Base-by-base conservation (phyloP, 805 yeast species). In the Candida xiaguanensis region DNA sequence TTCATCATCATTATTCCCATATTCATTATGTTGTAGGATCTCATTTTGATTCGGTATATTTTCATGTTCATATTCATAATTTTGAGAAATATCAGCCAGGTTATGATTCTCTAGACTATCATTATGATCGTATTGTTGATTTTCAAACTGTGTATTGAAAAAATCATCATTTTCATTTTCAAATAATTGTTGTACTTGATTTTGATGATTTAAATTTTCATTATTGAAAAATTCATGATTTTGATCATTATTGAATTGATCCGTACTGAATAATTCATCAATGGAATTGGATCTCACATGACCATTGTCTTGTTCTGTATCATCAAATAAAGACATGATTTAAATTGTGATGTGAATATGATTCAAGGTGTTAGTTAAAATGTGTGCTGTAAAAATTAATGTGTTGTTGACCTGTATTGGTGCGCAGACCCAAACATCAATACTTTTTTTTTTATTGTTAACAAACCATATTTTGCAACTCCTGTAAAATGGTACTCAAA, bases 181-280 rank as follows among this genome's bases (percentile, higher is more conserved):
- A 17, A 4, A 13, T 16, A 15, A 12, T 7, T 23, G 18, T 9
- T 33, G 4, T 16, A 19, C 22, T 14, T 15, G 29, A 5, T 28
- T 8, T 8, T 7, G 5, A 26, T 26, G 29, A 12, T 26, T 26
- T 5, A 15, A 9, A 13, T 12, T n/a, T 26, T 26, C 15, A 26
- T 26, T 8, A 29, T 26, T 26, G 30, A 26, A 26, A 26, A 26
- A 26, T 5, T 26, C 30, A 26, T 26, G n/a, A n/a, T n/a, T n/a
- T n/a, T n/a, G n/a, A n/a, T 26, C 15, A 26, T 26, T 8, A 29
- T 20, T 13, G 12, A 18, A 12, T 12, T 19, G 25, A 6, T 19
- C 24, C 4, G 34, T 16, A n/a, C 24, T 19, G 14, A 31, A 31
- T 22, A 31, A 31, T 6, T 31, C 34, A 19, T 31, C 34, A 17